Percentiles rank a stretch among this genome's conserved stretches.
Conservation (phyloP, 1,284 basidiomycete genomes). For the Irpex rosettiformis region DNA sequence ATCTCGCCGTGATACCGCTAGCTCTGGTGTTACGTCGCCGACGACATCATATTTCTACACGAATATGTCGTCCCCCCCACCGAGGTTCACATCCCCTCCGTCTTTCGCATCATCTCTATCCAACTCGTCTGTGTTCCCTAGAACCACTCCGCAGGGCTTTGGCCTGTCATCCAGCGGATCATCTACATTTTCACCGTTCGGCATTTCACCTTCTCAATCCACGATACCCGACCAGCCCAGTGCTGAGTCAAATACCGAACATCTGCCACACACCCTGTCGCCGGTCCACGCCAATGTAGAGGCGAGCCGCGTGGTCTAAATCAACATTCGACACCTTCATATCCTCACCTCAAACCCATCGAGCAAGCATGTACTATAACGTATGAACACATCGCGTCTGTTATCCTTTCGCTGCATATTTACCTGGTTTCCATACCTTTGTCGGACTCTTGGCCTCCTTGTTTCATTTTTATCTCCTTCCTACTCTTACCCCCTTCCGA, state of each 20-base stretch:
- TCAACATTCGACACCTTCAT: constrained; percentile 15
- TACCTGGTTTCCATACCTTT: constrained; percentile 13
- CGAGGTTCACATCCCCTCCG: constrained; percentile 30
- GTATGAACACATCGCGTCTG: constrained; percentile 16
- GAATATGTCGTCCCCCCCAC: constrained; percentile 56
- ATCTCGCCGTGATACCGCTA: constrained; percentile 26
- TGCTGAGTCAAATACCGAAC: constrained; percentile 31
- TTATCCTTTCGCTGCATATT: constrained; percentile 14
- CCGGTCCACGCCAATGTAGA: constrained; percentile 53
- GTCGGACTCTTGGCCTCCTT: constrained; percentile 9
- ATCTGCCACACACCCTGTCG: constrained; percentile 45
- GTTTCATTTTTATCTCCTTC: constrained; percentile 2
- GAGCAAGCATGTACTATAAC: constrained; percentile 20
- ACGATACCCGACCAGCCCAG: constrained; percentile 65
- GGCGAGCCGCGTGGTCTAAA: constrained; percentile 44
- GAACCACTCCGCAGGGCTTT: constrained; percentile 31
- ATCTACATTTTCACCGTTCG: constrained; percentile 61
- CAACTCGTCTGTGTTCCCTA: constrained; percentile 34
- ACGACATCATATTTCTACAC: constrained; percentile 41
- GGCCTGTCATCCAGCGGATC: constrained; percentile 30
- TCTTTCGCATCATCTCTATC: constrained; percentile 31
- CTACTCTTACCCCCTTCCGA: constrained; percentile 3
- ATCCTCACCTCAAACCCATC: constrained; percentile 3
- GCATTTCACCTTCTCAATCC: constrained; percentile 47
- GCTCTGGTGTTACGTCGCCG: constrained; percentile 38